A percentile compares a stretch with the other conserved stretches of the same genome.
Conservation (phyloP, 345 rosid species). For the Viola odorata region DNA sequence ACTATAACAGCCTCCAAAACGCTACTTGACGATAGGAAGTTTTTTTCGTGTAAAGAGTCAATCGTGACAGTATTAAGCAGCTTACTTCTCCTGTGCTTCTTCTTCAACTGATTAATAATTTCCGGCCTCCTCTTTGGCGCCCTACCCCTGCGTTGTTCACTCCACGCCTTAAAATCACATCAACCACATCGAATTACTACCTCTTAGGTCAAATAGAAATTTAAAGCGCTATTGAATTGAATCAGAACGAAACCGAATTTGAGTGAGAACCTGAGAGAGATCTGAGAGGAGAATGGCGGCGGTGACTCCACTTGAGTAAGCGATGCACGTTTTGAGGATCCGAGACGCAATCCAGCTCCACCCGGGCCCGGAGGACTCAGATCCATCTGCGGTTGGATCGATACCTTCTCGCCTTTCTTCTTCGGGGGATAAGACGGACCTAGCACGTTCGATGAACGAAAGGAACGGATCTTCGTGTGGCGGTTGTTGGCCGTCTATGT, state of each 20-base stretch:
- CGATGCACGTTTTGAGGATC: slow-evolving; percentile 64
- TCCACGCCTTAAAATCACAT: slow-evolving; percentile 51
- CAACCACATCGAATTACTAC: not conserved
- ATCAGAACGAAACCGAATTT: not conserved
- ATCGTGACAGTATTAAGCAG: slow-evolving; percentile 67
- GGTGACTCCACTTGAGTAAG: slow-evolving; percentile 91
- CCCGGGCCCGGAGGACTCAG: slow-evolving; percentile 41
- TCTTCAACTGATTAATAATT: slow-evolving; percentile 51
- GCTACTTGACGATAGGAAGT: slow-evolving; percentile 59
- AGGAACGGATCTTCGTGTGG: slow-evolving; percentile 51
- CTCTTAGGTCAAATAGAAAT: not conserved
- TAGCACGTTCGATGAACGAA: slow-evolving; percentile 66
- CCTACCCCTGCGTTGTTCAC: slow-evolving; percentile 53
- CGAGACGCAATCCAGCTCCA: slow-evolving; percentile 87
- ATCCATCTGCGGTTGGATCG: slow-evolving; percentile 15
- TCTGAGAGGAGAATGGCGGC: slow-evolving; percentile 82
- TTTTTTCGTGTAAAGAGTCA: slow-evolving; percentile 79
- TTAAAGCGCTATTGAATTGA: not conserved
- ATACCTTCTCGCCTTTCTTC: slow-evolving; percentile 11
- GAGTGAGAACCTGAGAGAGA: slow-evolving; percentile 56
- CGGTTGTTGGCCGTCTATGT: slow-evolving; percentile 20
- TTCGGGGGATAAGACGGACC: slow-evolving; percentile 44
- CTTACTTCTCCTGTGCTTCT: slow-evolving; percentile 57
- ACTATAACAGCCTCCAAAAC: slow-evolving; percentile 77
- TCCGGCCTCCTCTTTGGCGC: slow-evolving; percentile 65